Evolutionary conservation across 345 rosid genomes (phyloP), one percentile per base, ranked within the genome.

Genomic region (Sonneratia caseolaris): DNA sequence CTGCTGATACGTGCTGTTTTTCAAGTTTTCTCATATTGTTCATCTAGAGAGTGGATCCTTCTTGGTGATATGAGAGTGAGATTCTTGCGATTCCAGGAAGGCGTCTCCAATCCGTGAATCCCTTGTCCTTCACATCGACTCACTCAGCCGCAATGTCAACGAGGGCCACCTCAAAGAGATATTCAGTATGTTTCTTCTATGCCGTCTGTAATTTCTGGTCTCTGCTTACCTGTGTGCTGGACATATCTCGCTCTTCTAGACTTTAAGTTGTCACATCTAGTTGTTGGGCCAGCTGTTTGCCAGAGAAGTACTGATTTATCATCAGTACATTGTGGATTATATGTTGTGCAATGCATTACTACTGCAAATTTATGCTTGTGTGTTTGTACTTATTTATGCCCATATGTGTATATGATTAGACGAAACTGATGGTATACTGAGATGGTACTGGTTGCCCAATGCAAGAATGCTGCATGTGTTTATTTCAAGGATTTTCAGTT

Each of bases 41-140:
- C 57, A 53, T 47, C 2, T 13, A 8, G 14, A 47, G 13, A 13
- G 51, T 47, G 14, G 51, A 13, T 47, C 9, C 43, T 19, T 53
- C 57, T 53, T 7, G 0, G 21, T 53, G 21, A 3, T 19, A 8
- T 3, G 22, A 53, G 5, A 1, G 15, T 53, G 22, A 15, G 21
- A 47, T 53, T 53, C 22, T 16, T 19, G 22, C 3, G 4, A 19
- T 15, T 53, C 15, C 22, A 53, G 57, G 92, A 95, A 90, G 82
- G 80, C 80, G 71, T 83, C 95, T 66, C 96, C 91, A 0, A 73
- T 75, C 82, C 86, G 84, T 24, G 99, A 92, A 76, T 95, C 99
- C 73, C 91, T 86, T 65, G 92, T 89, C 86, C 99, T 92, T 78
- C 84, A 82, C 71, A n/a, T 95, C 47, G 92, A 85, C 79, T 84